Evolutionary conservation across 1,284 basidiomycete species (phyloP).

Genomic region (Coniferiporia weirii): DNA sequence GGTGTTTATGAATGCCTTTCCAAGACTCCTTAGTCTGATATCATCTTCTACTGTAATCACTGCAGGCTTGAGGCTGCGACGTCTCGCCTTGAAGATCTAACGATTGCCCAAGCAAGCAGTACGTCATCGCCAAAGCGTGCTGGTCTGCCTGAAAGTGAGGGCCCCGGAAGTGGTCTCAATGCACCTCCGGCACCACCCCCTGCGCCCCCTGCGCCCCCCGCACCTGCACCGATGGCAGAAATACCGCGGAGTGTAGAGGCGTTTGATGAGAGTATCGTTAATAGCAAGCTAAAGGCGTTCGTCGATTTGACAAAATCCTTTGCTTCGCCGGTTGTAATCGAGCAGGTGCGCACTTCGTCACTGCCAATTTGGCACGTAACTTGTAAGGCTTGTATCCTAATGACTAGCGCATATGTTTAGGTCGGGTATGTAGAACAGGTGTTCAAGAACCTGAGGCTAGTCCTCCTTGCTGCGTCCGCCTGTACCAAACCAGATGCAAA

Average conservation of each 20-base stretch:
- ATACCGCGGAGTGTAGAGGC: constrained; percentile 62
- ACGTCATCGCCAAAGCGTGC: constrained; percentile 22
- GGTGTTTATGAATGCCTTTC: constrained; percentile 22
- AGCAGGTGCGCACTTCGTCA: constrained; percentile 61
- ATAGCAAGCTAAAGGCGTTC: constrained; percentile 70
- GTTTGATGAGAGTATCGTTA: constrained; percentile 71
- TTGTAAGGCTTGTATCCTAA: background rate
- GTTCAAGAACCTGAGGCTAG: constrained; percentile 62
- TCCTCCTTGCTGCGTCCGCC: constrained; percentile 63
- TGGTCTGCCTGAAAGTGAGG: constrained; percentile 26
- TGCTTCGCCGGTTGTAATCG: constrained; percentile 63
- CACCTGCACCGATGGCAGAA: constrained; percentile 36
- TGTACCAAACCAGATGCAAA: constrained; percentile 79
- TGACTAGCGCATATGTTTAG: constrained; percentile 35
- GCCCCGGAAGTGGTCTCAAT: constrained; percentile 26
- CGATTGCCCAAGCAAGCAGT: constrained; percentile 37
- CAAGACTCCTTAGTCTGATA: constrained; percentile 12
- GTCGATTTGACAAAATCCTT: constrained; percentile 71
- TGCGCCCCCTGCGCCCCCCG: constrained; percentile 33
- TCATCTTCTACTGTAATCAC: constrained; percentile 12
- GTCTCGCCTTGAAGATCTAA: constrained; percentile 91
- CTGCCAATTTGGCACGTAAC: background rate
- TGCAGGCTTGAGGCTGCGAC: constrained; percentile 91
- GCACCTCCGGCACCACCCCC: constrained; percentile 38
- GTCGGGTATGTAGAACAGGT: constrained; percentile 65